Percentiles rank a stretch among this genome's conserved stretches.
Evolutionary conservation across 2,329 filamentous ascomycete species (phyloP).

Genomic region (Myriosclerotinia scirpicola): DNA sequence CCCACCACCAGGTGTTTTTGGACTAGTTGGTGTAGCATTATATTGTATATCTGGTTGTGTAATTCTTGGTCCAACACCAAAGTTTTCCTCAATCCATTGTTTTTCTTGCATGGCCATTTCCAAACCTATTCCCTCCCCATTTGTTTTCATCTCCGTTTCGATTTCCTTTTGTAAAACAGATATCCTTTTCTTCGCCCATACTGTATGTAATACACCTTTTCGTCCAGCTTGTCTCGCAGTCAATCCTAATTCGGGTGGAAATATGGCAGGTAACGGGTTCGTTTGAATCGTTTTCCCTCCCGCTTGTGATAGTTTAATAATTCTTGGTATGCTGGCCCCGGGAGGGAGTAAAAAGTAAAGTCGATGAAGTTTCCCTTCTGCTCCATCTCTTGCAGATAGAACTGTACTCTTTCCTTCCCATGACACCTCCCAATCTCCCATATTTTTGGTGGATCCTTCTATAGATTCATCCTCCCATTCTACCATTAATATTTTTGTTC

Average conservation of each 20-base stretch:
- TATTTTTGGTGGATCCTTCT: slow-evolving; percentile 49
- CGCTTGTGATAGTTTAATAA: slow-evolving; percentile 62
- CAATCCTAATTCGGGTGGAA: slow-evolving; percentile 70
- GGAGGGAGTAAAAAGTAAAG: slow-evolving; percentile 82
- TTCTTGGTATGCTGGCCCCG: slow-evolving; percentile 67
- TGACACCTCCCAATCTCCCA: slow-evolving; percentile 66
- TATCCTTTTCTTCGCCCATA: slow-evolving; percentile 84
- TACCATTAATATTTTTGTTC: slow-evolving; percentile 90
- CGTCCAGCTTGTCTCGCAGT: slow-evolving; percentile 66
- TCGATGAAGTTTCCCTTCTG: slow-evolving; percentile 50
- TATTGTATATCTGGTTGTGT: slow-evolving; percentile 39
- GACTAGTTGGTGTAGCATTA: slow-evolving; percentile 52
- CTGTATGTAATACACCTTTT: slow-evolving; percentile 77
- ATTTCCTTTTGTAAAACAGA: slow-evolving; percentile 77
- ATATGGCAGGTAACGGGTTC: slow-evolving; percentile 84
- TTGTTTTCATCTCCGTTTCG: slow-evolving; percentile 66
- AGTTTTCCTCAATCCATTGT: slow-evolving; percentile 82
- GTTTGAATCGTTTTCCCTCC: slow-evolving; percentile 54
- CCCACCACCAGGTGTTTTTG: slow-evolving; percentile 62
- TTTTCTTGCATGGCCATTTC: slow-evolving; percentile 83
- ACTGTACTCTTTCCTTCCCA: slow-evolving; percentile 80
- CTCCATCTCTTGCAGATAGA: slow-evolving; percentile 50
- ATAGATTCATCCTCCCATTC: slow-evolving; percentile 74
- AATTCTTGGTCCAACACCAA: slow-evolving; percentile 45
- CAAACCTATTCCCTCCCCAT: slow-evolving; percentile 78